Base-by-base conservation (phyloP, 169 alveolate genomes). In the Babesia caballi region DNA sequence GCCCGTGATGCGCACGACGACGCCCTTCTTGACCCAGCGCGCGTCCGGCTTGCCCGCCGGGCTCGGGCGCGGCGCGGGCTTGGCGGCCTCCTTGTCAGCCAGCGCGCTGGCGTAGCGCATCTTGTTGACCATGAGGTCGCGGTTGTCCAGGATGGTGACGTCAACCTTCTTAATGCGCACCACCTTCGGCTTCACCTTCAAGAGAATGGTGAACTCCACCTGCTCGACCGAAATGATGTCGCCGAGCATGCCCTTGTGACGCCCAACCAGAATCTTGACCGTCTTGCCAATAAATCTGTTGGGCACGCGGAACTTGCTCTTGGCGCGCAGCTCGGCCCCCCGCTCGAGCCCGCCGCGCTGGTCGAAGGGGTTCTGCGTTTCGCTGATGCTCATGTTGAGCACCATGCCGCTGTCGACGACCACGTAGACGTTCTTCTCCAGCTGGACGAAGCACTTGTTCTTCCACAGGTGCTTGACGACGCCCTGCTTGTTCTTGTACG, bases 171-270 rank as follows among this genome's bases (percentile, higher is more conserved):
- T 85, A 52, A 77, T 83, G 52, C 93, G 72, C 11, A 88, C 83
- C n/a, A 85, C 82, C 58, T 84, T 83, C 2, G 93, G 91, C 51
- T 88, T 88, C 21, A 88, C 87, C 40, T 88, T 88, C 63, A 88
- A 83, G 17, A 88, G 70, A n/a, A 88, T 61, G n/a, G 93, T 88
- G 52, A 88, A 88, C 40, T 84, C 90, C 4, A 77, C 72, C 47
- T 80, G 87, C 41, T 88, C 93, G 9, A 88, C 93, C 53, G 77
- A 63, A n/a, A 84, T 82, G 4, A 88, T 83, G 35, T 88, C 93
- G 11, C 86, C 93, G 3, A 88, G 53, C 27, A 88, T 52, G 12
- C 93, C 93, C 59, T 88, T 88, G 58, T 88, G 76, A 23, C 89
- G 69, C 19, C 93, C 93, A n/a, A 82, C 77, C 42, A 88, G 73